phyloP scores from a whole-genome alignment of 192 early-diverging fungal genomes.

The Umbelopsis vinacea region DNA sequence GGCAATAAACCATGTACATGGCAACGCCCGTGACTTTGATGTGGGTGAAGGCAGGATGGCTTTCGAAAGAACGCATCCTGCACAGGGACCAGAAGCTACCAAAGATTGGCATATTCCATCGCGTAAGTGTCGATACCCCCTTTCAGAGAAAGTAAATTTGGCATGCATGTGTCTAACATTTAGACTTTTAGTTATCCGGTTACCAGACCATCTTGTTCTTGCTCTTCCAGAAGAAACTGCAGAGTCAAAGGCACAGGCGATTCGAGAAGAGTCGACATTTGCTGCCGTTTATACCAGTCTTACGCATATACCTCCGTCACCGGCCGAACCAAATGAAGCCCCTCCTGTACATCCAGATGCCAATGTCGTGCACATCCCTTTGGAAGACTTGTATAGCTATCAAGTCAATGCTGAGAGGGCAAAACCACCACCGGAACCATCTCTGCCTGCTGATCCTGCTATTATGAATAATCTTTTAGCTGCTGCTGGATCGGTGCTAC shows the following conservation, averaged over 20 bases:
- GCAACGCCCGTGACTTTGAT: constrained; percentile 21
- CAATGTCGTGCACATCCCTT: neutral
- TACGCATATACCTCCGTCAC: constrained; percentile 26
- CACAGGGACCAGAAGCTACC: neutral
- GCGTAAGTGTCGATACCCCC: neutral
- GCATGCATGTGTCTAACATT: neutral
- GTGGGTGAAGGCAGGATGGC: constrained; percentile 17
- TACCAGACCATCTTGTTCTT: neutral
- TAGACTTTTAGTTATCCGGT: neutral
- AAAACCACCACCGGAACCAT: neutral
- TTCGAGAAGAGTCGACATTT: constrained; percentile 24
- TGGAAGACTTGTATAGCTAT: constrained; percentile 13
- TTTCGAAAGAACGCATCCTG: neutral
- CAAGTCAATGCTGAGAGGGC: neutral
- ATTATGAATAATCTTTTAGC: neutral
- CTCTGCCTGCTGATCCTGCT: neutral
- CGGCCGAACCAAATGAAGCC: constrained; percentile 25
- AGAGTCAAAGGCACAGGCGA: constrained; percentile 24
- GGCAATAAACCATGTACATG: constrained; percentile 9
- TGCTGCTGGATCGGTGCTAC: neutral
- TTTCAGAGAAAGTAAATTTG: no score
- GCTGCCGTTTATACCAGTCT: constrained; percentile 29
- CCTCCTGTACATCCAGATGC: constrained; percentile 5
- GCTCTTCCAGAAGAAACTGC: neutral
- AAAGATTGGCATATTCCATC: constrained; percentile 17